Base-by-base conservation (phyloP, 2,329 filamentous ascomycete genomes). In the Colletotrichum navitas region DNA sequence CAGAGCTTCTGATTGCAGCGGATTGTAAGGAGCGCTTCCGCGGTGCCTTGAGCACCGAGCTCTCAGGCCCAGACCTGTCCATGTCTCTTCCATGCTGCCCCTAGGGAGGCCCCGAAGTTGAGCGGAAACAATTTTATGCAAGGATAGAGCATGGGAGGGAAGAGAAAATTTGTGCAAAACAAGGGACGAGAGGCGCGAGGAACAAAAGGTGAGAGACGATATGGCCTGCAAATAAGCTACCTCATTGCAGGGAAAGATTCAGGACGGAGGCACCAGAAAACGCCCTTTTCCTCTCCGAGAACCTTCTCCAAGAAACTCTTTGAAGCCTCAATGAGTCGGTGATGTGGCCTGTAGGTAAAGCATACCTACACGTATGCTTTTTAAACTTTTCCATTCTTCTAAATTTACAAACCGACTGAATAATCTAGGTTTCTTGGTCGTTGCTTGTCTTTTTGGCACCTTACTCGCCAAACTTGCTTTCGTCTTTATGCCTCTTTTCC, bases 1-100 rank as follows among this genome's bases (percentile, higher is more conserved):
- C 45, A 21, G 60, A 63, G 59, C 69, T 64, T 69, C 69, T 69
- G 69, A 72, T 72, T 72, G 69, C 65, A 68, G 59, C 69, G 69
- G 69, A 52, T 39, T 64, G 54, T 49, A 26, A 72, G 69, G 69
- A 41, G 64, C 45, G 52, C 69, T 72, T 72, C 69, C 69, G 69
- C 65, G 65, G 65, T 69, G 65, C 69, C 65, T 59, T 39, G 59
- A 60, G 65, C 65, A 68, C 65, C 59, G 39, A 71, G 65, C 63
- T 68, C 63, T 63, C 56, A 62, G 59, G 29, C 59, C 60, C 47
- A 63, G 64, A 72, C 69, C 59, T 71, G 69, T 54, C 65, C 65
- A 63, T 64, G 69, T 60, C 52, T 61, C 45, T 64, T 21, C 43
- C 54, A 58, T 56, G 43, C 39, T 56, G 54, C 14, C 59, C 47